A percentile compares a stretch with the other conserved stretches of the same genome.
phyloP scores from a whole-genome alignment of 2,329 filamentous ascomycete genomes.

The Hymenoscyphus repandus region DNA sequence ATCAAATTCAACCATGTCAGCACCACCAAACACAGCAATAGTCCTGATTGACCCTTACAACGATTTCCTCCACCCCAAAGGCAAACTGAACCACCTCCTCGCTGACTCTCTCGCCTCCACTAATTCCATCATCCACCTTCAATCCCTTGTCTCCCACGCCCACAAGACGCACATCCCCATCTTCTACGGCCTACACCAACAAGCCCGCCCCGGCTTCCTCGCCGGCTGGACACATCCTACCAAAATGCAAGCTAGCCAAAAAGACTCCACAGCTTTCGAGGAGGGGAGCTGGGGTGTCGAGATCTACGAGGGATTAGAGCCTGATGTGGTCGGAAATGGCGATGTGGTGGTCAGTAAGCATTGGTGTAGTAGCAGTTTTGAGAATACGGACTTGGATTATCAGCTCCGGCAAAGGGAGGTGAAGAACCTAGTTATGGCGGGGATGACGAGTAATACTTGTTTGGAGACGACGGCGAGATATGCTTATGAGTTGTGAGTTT shows the following conservation, averaged over 20 bases:
- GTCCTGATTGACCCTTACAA: conserved; percentile 28
- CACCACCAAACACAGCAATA: conserved; percentile 18
- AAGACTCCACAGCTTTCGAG: conserved; percentile 24
- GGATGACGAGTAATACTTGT: conserved; percentile 32
- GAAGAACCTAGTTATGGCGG: conserved; percentile 29
- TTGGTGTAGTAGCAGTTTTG: conserved; percentile 31
- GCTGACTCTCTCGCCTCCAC: conserved; percentile 27
- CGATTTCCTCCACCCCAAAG: conserved; percentile 25
- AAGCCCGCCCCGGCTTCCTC: conserved; percentile 20
- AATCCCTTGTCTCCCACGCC: conserved; percentile 24
- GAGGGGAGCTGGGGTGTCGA: conserved; percentile 29
- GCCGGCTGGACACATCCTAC: conserved; percentile 30
- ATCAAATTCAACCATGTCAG: too few relatives aligned
- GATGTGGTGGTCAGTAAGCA: conserved; percentile 32
- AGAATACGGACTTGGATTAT: conserved; percentile 34
- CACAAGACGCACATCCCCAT: conserved; percentile 27
- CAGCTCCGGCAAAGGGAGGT: conserved; percentile 32
- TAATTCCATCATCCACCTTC: conserved; percentile 25
- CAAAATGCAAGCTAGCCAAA: conserved; percentile 13
- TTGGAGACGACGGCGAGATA: conserved; percentile 33
- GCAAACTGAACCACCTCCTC: conserved; percentile 24
- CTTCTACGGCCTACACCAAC: conserved; percentile 34
- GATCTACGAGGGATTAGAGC: conserved; percentile 26
- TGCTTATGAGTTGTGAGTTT: conserved; percentile 30
- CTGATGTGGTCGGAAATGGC: conserved; percentile 22